Base-by-base conservation (phyloP, 768 basidiomycete species). In the Fomitopsis serialis region DNA sequence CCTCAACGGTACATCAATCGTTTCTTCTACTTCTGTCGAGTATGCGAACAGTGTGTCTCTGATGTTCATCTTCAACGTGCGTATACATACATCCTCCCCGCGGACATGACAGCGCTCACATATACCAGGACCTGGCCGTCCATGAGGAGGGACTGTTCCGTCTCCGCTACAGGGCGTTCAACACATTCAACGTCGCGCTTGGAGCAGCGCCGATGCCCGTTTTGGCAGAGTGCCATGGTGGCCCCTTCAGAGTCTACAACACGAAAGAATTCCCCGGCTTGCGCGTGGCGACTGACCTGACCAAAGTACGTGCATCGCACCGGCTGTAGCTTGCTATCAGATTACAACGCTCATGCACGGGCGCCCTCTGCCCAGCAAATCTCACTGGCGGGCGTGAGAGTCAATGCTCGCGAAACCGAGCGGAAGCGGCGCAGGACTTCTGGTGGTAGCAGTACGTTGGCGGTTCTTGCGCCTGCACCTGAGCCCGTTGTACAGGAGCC, bases 261-360 rank as follows among this genome's bases (percentile, higher is more conserved):
- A 85, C 86, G 0, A 87, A 87, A 59, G 79, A 84, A 51, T 87
- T 87, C 55, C 85, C 85, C 3, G 82, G 85, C 2, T 67, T 88
- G 15, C 76, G 76, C 40, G 77, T 82, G 4, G 85, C 84, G 1
- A 87, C 85, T 0, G 79, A 81, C 27, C 69, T 87, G 37, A 87
- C 85, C 8, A 86, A 83, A 75, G 85, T 83, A 23, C 21, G 71
- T 48, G 73, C 78, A 27, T 79, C 82, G 13, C 11, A 11, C 29
- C 5, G 29, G 29, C 29, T 32, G 6, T 11, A 32, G 29, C n/a
- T n/a, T n/a, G n/a, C n/a, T n/a, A n/a, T n/a, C n/a, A n/a, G n/a
- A n/a, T n/a, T n/a, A n/a, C n/a, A n/a, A n/a, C n/a, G n/a, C n/a
- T n/a, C n/a, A n/a, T n/a, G n/a, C n/a, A n/a, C n/a, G n/a, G n/a